Base-by-base conservation (phyloP, 2,329 filamentous ascomycete genomes). In the Ascosphaera aggregata region DNA sequence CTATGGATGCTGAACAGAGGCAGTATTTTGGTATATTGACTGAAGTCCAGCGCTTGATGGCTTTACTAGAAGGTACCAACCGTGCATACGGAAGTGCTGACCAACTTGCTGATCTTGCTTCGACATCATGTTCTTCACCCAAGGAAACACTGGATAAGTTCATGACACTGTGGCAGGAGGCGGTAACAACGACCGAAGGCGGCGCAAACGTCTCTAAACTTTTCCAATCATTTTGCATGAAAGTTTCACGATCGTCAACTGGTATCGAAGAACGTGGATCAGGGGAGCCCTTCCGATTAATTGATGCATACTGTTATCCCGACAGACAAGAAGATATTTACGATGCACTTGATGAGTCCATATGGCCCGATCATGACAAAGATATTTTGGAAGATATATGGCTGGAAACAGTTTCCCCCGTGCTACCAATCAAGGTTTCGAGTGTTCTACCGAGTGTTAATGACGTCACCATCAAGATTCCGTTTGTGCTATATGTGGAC, bases 11-110 rank as follows among this genome's bases (percentile, higher is more conserved):
- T 7, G 22, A 19, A 38, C 9, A 38, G 20, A 11, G 18, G 7
- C 17, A 39, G 15, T 53, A 53, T 45, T 55, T 61, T 32, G 60
- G 66, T 34, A 53, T 73, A 15, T 51, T 74, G 8, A 55, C 65
- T 37, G 72, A 76, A 51, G 57, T 63, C 27, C 72, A 76, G 49
- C 62, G 72, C 9, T 47, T 76, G 36, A 69, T 74, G 59, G 69
- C 71, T 3, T 71, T 75, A 40, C 51, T 76, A 37, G 68, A 73
- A 46, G 54, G 51, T 3, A 71, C 70, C 3, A 54, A 65, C 34
- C 63, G 72, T 41, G 63, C 67, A 2, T 76, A 74, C 49, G 71
- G 66, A 3, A 73, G 66, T 43, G 56, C 59, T 4, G 66, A 67
- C 45, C 58, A 60, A 1, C 54, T 76, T 32, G 52, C 59, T 18